Evolutionary conservation across 352 stramenopile species (phyloP), one percentile per base, ranked within the genome.

Genomic region (Ophiocytium majus): DNA sequence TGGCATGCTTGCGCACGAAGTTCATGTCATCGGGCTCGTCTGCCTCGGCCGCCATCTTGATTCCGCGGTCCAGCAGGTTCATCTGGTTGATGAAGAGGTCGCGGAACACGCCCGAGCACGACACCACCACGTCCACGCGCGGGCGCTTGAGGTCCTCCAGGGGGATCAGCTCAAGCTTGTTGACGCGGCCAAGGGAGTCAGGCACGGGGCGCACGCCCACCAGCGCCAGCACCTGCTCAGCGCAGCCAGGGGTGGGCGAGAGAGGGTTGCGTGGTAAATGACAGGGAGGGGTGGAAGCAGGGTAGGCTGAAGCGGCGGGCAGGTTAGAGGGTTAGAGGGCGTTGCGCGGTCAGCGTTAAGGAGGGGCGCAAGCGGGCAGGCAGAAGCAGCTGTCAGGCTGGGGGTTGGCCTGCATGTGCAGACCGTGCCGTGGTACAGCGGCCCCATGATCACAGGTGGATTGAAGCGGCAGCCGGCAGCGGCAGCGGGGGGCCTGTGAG

Each of bases 61-160:
- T 94, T 80, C 91, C 93, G 81, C 93, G 89, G 90, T 96, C 93
- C 83, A 96, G 92, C 57, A 96, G 88, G 89, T 96, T 96, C 93
- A 96, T 96, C 88, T 96, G 93, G 90, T 96, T 96, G 90, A 96
- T 96, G 91, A 96, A 96, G 14, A 96, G 89, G 89, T 96, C 93
- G 86, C 93, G 91, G 92, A 96, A 96, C 28, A 96, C 93, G 76
- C 93, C 93, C 63, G 92, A 95, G 87, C 93, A 96, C 0, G 92
- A 94, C 34, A 96, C 93, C 78, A 96, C 93, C 80, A 96, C 93
- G 89, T 96, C 93, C 74, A 96, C 91, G 88, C 93, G 92, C 79
- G 93, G 93, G 43, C 93, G 90, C 28, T 92, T 92, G 82, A 96
- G 91, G 82, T 94, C 90, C 83, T 96, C 92, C 33, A 96, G 88